phyloP scores from a whole-genome alignment of 1,139 yeast species.

The Lodderomyces metapsilosis region DNA sequence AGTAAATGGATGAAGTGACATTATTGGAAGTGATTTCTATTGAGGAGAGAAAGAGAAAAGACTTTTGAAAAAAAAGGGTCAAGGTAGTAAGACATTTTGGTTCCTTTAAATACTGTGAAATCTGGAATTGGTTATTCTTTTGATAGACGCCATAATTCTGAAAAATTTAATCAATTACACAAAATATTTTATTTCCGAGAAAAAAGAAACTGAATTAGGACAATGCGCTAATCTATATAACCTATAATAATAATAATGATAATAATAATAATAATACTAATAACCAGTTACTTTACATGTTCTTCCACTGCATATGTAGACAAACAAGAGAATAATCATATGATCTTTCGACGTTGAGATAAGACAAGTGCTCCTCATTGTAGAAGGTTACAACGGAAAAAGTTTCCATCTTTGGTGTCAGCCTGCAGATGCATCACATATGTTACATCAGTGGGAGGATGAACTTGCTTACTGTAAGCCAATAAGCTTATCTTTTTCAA shows the following conservation, averaged over 20 bases:
- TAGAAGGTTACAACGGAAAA: too few species aligned
- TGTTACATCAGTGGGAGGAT: too few species aligned
- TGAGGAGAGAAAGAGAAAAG: not conserved
- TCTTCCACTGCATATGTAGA: too few species aligned
- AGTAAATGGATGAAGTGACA: slow-evolving; percentile 56
- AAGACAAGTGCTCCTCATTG: too few species aligned
- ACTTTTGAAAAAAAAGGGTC: not conserved
- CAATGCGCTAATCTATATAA: slow-evolving; percentile 3
- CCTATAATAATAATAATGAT: too few species aligned
- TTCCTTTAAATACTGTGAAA: not conserved
- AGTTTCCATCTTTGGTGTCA: too few species aligned
- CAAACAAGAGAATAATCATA: too few species aligned
- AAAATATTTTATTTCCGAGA: not conserved
- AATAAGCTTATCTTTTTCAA: too few species aligned
- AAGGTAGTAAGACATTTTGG: not conserved
- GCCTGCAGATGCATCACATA: too few species aligned
- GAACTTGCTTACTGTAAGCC: too few species aligned
- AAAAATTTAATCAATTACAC: not conserved
- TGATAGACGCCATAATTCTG: not conserved
- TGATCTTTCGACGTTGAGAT: too few species aligned
- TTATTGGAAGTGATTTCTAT: not conserved
- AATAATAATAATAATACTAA: not conserved
- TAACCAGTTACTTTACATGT: not conserved
- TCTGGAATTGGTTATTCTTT: not conserved
- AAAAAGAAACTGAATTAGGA: not conserved